phyloP scores from a whole-genome alignment of 345 rosid species.

The Cardamine resedifolia region DNA sequence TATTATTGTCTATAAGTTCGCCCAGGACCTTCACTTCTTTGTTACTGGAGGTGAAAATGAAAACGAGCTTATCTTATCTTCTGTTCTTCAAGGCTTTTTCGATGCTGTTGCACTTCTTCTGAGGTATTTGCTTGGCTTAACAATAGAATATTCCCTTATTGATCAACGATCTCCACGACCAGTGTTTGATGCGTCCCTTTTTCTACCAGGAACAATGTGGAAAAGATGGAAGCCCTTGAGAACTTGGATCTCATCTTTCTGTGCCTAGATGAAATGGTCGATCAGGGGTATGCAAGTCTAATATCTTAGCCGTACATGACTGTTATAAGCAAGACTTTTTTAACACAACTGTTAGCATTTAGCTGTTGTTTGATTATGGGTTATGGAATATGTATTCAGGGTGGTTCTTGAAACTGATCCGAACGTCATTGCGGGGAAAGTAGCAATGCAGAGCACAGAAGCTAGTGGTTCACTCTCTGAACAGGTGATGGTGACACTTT shows the following conservation, averaged over 20 bases:
- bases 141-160: background rate
- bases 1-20: conserved; percentile 70
- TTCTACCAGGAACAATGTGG: conserved; percentile 62
- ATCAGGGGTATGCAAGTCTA: conserved; percentile 64
- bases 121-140: conserved; percentile 48
- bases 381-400: conserved; percentile 43
- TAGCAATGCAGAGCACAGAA: conserved; percentile 76
- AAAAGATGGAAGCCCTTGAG: conserved; percentile 89
- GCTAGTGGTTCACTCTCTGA: conserved; percentile 75
- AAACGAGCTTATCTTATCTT: conserved; percentile 75
- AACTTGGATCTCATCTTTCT: conserved; percentile 81
- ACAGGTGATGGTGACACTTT: conserved; percentile 58
- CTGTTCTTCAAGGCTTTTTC: conserved; percentile 83
- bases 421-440: conserved; percentile 80
- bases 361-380: conserved; percentile 10
- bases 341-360: background rate
- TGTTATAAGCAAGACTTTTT: background rate
- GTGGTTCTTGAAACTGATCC: conserved; percentile 88
- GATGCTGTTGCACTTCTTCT: conserved; percentile 77
- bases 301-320: background rate
- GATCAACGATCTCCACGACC: background rate
- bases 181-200: conserved; percentile 17
- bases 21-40: conserved; percentile 89
- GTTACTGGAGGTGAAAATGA: conserved; percentile 87
- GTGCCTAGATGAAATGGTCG: conserved; percentile 93